phyloP scores from a whole-genome alignment of 306 rosid genomes.

The Adenanthera pavonina region DNA sequence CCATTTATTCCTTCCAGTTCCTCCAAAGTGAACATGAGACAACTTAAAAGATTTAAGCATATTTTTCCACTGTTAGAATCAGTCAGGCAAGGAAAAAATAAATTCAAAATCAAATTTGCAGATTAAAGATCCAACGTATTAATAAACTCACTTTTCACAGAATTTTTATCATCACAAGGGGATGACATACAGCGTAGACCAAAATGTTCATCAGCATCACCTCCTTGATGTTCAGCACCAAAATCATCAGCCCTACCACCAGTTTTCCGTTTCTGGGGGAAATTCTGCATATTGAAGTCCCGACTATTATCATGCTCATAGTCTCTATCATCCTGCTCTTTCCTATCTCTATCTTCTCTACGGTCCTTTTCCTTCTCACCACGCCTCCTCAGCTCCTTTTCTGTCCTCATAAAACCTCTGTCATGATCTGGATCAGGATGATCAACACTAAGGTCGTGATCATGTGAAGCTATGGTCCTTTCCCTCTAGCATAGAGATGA shows the following conservation, averaged over 20 bases:
- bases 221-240: conserved; percentile 53
- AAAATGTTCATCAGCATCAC: conserved; percentile 71
- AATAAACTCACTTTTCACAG: conserved; percentile 79
- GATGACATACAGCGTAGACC: conserved; percentile 64
- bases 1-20: background rate
- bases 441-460: conserved; percentile 74
- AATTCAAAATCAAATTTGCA: background rate
- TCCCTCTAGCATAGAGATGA: conserved; percentile 68
- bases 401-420: conserved; percentile 63
- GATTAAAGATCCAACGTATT: conserved; percentile 8
- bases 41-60: conserved; percentile 8
- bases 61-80: conserved; percentile 11
- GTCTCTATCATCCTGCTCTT: conserved; percentile 76
- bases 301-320: conserved; percentile 73
- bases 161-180: conserved; percentile 71
- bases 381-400: conserved; percentile 81
- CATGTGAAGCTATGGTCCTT: conserved; percentile 60
- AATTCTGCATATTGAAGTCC: conserved; percentile 43
- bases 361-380: conserved; percentile 81
- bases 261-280: conserved; percentile 70
- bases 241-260: conserved; percentile 64
- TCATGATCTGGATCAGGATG: conserved; percentile 84
- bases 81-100: background rate
- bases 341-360: conserved; percentile 73
- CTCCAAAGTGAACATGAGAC: background rate